Base-by-base conservation (phyloP, 2,329 filamentous ascomycete species). In the Bipolaris gigantea region DNA sequence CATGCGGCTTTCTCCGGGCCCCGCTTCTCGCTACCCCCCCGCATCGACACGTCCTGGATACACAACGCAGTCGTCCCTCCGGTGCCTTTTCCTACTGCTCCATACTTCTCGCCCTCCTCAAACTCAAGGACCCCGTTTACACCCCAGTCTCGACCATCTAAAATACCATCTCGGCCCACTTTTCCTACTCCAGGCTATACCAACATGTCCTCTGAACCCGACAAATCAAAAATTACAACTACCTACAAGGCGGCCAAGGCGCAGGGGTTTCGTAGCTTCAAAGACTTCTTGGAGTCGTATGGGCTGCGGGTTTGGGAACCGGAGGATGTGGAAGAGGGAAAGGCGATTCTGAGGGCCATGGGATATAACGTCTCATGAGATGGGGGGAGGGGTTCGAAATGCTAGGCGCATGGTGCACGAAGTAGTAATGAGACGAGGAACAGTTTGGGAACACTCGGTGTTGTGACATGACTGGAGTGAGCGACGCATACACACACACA, bases 261-360 rank as follows among this genome's bases (percentile, higher is more conserved):
- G 25, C 54, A 55, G 4, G 62, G 65, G 5, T 60, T 53, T 38
- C 9, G 34, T 9, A 38, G 52, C 43, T 65, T 66, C 38, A 42
- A 45, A 6, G 41, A 50, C n/a, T 66, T 66, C 30, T 48, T 65
- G 2, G 33, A 55, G 13, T 55, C 59, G 0, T 62, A 62, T 46
- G 59, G 62, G 4, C 30, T 65, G 13, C 27, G 48, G 2, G 33
- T 63, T 0, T 53, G 33, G 8, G 51, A 59, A 3, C 1, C 16
- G 3, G 56, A 63, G 8, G 62, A 65, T 49, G 54, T 64, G 13
- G 10, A 66, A 33, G 61, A 67, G 45, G 65, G 58, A 27, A 66
- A 51, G 48, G 55, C 50, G 2, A 63, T 67, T 18, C 18, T 66
- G 55, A 53, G 54, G 50, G 60, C 13, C 1, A 65, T 65, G 62